A percentile compares a stretch with the other conserved stretches of the same genome.
phyloP scores from a whole-genome alignment of 148 eudicot species.

The Rhododendron kiyosumense region DNA sequence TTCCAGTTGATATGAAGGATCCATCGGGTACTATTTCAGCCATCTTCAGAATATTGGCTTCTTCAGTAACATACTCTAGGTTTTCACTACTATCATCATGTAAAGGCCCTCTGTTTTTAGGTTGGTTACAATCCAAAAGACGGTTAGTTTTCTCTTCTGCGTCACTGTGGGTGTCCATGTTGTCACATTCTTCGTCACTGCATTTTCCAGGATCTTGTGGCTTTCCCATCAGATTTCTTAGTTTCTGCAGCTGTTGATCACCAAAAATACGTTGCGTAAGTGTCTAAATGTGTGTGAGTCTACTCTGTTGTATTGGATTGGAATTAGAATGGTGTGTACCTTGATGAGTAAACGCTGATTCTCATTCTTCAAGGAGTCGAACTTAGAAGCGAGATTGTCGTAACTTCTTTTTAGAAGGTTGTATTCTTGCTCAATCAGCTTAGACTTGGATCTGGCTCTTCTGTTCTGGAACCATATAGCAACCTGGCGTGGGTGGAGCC shows the following conservation, averaged over 20 bases:
- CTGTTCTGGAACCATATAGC: slow-evolving; percentile 64
- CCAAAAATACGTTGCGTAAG: neutral
- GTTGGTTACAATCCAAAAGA: neutral
- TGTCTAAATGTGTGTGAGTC: neutral
- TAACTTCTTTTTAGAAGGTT: slow-evolving; percentile 27
- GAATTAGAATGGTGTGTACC: slow-evolving; percentile 21
- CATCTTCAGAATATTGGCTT: slow-evolving; percentile 12
- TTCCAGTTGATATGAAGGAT: slow-evolving; percentile 15
- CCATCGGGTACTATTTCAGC: slow-evolving; percentile 13
- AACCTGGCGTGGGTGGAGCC: slow-evolving; percentile 53
- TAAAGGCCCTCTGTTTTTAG: slow-evolving; percentile 3
- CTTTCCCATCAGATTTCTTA: slow-evolving; percentile 24
- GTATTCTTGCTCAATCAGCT: slow-evolving; percentile 50
- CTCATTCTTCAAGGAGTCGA: slow-evolving; percentile 35
- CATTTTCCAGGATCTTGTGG: neutral
- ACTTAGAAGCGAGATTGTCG: slow-evolving; percentile 32
- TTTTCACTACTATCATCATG: neutral
- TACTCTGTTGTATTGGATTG: neutral
- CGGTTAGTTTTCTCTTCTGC: neutral
- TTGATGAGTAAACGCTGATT: slow-evolving; percentile 31
- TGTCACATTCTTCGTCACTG: slow-evolving; percentile 13
- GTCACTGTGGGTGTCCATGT: slow-evolving; percentile 1
- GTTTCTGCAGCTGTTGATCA: slow-evolving; percentile 37
- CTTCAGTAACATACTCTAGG: slow-evolving; percentile 15
- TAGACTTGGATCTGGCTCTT: slow-evolving; percentile 51